These are phyloP conservation scores for Cucurbita maxima DNA, from an alignment of 306 rosid genomes.

Conservation along the genomic window DNA sequence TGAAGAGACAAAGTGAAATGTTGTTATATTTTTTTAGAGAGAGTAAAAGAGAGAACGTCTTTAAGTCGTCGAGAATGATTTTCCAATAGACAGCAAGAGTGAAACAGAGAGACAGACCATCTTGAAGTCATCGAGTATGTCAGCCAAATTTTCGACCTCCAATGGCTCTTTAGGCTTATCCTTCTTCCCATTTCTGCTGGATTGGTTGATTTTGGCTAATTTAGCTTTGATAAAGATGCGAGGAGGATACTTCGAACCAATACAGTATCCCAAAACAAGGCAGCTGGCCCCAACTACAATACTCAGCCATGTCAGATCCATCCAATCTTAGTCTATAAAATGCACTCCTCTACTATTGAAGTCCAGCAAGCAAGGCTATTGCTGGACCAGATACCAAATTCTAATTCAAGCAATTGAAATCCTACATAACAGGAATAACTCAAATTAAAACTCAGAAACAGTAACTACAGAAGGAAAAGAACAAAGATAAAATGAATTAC, in stretches of 20 bases:
- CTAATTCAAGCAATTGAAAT: neutral
- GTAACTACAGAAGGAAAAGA: neutral
- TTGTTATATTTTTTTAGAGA: neutral
- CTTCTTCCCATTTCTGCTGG: conserved; percentile 17
- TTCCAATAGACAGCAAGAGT: conserved; percentile 22
- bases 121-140: conserved; percentile 62
- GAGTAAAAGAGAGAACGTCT: conserved; percentile 31
- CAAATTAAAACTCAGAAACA: neutral
- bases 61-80: conserved; percentile 52
- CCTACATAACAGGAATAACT: neutral
- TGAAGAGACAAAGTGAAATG: conserved; percentile 7
- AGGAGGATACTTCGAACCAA: conserved; percentile 50
- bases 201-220: conserved; percentile 17
- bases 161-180: conserved; percentile 40
- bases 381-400: neutral
- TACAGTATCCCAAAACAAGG: conserved; percentile 68
- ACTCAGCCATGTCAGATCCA: conserved; percentile 76
- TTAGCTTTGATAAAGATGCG: conserved; percentile 24
- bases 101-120: conserved; percentile 35
- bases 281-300: conserved; percentile 75
- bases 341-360: neutral
- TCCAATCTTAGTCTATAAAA: conserved; percentile 8
- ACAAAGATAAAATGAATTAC: neutral
- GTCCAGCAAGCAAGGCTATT: neutral
- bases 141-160: conserved; percentile 68